Base-by-base conservation (phyloP, 2,329 filamentous ascomycete species). In the Scytalidium lignicola region DNA sequence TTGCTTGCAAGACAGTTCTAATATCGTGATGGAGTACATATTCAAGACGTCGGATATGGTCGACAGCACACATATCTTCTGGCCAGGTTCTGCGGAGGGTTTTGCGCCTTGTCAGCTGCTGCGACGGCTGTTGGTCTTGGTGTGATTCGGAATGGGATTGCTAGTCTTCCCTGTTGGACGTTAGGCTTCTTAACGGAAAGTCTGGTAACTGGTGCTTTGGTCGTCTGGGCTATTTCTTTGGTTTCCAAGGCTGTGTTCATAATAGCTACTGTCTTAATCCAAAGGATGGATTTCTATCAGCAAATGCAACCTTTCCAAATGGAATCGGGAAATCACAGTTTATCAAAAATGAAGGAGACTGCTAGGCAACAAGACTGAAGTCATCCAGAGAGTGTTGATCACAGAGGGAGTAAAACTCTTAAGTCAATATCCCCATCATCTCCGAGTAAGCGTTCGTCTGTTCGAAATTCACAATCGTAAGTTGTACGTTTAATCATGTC, bases 401-500 rank as follows among this genome's bases (percentile, higher is more conserved):
- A n/a, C n/a, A n/a, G n/a, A n/a, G n/a, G n/a, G n/a, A n/a, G n/a
- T n/a, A n/a, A n/a, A n/a, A n/a, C n/a, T n/a, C n/a, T n/a, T n/a
- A n/a, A n/a, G n/a, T n/a, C n/a, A 17, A 60, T 55, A 3, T 56
- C 51, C 19, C 49, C 57, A 18, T 47, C 72, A 22, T 55, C 74
- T 3, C 72, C 74, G 0, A 67, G 69, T 4, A 75, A 76, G 1
- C 65, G 74, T 56, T 70, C 64, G 54, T 78, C 75, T 2, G 63
- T 78, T 44, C 70, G 74, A 15, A 72, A 71, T 3, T 78, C 75
- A 1, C 53, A 78, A 20, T 74, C 73, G 2, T 65, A 73, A 37
- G 67, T 67, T 18, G 67, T 80, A 12, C 75, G 78, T 5, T 80
- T 82, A 6, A 74, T 78, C 41, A 74, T 74, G 1, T 84, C 80